Percentiles rank a stretch among this genome's conserved stretches.
Evolutionary conservation across 768 basidiomycete genomes (phyloP).

Genomic region (Leccinum subtestaceum): DNA sequence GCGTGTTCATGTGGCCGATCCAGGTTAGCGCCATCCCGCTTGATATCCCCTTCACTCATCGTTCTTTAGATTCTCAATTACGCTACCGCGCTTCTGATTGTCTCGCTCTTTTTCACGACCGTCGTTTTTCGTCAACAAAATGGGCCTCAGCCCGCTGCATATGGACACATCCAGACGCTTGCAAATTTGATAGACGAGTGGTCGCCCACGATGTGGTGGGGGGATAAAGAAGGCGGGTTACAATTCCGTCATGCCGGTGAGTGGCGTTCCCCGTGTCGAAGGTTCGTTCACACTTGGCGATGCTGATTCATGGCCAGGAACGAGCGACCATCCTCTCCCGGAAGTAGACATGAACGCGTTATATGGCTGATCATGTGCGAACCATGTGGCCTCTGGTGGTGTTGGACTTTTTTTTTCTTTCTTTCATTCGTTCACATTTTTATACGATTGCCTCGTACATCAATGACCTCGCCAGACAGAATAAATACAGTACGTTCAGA

Average conservation of each 20-base stretch:
- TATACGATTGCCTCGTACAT: background rate
- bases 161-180: slow-evolving; percentile 35
- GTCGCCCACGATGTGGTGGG: slow-evolving; percentile 33
- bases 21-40: slow-evolving; percentile 16
- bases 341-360: slow-evolving; percentile 20
- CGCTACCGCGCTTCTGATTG: slow-evolving; percentile 16
- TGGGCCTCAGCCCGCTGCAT: slow-evolving; percentile 31
- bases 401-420: background rate
- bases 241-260: slow-evolving; percentile 20
- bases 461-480: background rate
- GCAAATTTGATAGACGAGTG: slow-evolving; percentile 36
- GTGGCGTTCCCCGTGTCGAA: background rate
- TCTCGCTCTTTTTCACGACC: slow-evolving; percentile 17
- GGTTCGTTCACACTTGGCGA: background rate
- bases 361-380: slow-evolving; percentile 11
- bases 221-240: slow-evolving; percentile 13
- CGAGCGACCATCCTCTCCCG: slow-evolving; percentile 19
- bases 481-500: no score
- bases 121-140: slow-evolving; percentile 17
- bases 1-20: slow-evolving; percentile 25
- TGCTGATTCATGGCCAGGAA: slow-evolving; percentile 15
- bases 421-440: background rate
- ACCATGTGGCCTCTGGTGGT: background rate
- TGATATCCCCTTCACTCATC: background rate
- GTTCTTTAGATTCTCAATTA: slow-evolving; percentile 27